These are phyloP conservation scores for Verticillium zaregamsianum DNA, from an alignment of 2,329 filamentous ascomycete genomes.

Conservation along the genomic window DNA sequence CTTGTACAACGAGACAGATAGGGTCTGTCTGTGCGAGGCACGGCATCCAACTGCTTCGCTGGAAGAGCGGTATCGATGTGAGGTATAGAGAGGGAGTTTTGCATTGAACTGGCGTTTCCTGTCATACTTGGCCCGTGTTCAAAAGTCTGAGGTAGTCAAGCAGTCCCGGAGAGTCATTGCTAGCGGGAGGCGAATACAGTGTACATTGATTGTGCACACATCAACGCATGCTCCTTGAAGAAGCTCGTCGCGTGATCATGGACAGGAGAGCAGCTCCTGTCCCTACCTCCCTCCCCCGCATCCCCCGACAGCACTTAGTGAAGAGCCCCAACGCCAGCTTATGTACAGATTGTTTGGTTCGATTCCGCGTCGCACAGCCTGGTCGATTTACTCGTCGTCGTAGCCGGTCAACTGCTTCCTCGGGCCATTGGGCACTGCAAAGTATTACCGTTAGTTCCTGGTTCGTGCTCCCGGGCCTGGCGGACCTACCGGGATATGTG, in stretches of 20 bases:
- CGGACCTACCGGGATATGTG: conserved; percentile 85
- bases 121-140: neutral
- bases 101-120: neutral
- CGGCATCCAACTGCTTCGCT: neutral
- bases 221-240: neutral
- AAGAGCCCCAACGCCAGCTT: conserved; percentile 16
- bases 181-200: neutral
- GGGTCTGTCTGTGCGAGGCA: conserved; percentile 22
- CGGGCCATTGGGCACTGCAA: conserved; percentile 51
- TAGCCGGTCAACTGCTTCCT: conserved; percentile 58
- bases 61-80: neutral
- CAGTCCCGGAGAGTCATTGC: neutral
- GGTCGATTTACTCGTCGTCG: conserved; percentile 44
- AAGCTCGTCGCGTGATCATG: neutral
- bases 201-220: neutral
- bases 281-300: neutral
- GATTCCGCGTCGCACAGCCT: neutral
- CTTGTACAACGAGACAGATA: conserved; percentile 54
- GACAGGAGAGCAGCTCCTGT: neutral
- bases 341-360: conserved; percentile 14
- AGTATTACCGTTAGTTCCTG: neutral
- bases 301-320: conserved; percentile 3
- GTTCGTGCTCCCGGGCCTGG: neutral
- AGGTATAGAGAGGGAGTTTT: neutral
- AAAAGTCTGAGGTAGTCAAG: neutral